Evolutionary conservation across 139 green algal genomes (phyloP).

Genomic region (Picochlorum sp.): DNA sequence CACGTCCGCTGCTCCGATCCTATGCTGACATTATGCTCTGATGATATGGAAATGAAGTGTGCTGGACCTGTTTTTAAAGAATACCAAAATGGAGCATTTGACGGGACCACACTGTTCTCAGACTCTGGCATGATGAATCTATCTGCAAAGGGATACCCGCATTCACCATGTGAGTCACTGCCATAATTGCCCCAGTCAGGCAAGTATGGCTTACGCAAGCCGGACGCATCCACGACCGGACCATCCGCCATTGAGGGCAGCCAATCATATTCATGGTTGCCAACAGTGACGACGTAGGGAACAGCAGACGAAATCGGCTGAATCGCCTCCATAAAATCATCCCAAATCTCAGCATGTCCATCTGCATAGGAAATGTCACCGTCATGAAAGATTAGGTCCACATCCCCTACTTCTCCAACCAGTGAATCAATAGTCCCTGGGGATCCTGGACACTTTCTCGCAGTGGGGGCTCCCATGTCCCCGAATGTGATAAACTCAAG

Average conservation of each 20-base stretch:
- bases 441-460: background rate
- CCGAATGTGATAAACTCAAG: background rate
- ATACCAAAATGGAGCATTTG: constrained; percentile 41
- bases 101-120: constrained; percentile 1
- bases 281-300: constrained; percentile 56
- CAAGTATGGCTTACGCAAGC: background rate
- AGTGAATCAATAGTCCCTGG: background rate
- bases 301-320: constrained; percentile 33
- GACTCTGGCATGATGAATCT: constrained; percentile 37
- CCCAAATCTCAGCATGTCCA: constrained; percentile 55
- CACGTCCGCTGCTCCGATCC: constrained; percentile 35
- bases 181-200: constrained; percentile 18
- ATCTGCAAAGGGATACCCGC: constrained; percentile 48
- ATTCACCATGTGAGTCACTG: constrained; percentile 53
- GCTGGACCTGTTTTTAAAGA: constrained; percentile 68
- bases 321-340: constrained; percentile 63
- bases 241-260: constrained; percentile 29
- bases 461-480: background rate
- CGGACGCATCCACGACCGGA: background rate
- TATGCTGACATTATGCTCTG: constrained; percentile 58
- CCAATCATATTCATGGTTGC: constrained; percentile 82
- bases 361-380: constrained; percentile 54
- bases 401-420: background rate
- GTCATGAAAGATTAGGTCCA: constrained; percentile 32
- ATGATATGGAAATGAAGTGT: constrained; percentile 67